Evolutionary conservation across 2,329 filamentous ascomycete genomes (phyloP).

Genomic region (Penicillium sclerotigenum): DNA sequence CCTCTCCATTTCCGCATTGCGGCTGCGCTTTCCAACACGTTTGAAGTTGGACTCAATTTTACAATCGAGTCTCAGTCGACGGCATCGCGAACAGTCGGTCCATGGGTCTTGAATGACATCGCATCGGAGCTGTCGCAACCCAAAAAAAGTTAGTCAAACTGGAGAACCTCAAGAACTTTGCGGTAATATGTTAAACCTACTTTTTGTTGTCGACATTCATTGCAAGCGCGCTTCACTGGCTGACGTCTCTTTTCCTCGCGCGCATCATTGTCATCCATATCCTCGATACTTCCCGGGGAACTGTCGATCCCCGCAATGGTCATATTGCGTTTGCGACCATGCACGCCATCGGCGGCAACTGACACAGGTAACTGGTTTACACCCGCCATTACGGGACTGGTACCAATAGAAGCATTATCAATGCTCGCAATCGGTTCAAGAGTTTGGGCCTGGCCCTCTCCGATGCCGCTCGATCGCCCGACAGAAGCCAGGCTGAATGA

Average conservation of each 20-base stretch:
- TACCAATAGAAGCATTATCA: slow-evolving; percentile 38
- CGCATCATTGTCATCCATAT: slow-evolving; percentile 43
- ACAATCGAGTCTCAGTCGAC: slow-evolving; percentile 61
- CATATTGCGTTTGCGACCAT: slow-evolving; percentile 44
- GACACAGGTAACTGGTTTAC: slow-evolving; percentile 31
- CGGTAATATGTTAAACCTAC: slow-evolving; percentile 35
- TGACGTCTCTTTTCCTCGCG: slow-evolving; percentile 45
- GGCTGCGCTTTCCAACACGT: slow-evolving; percentile 63
- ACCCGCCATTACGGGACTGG: slow-evolving; percentile 39
- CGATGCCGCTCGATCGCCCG: slow-evolving; percentile 34
- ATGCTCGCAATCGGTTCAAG: slow-evolving; percentile 24
- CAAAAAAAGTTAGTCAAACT: slow-evolving; percentile 9
- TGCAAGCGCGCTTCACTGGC: slow-evolving; percentile 62
- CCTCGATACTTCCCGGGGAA: slow-evolving; percentile 47
- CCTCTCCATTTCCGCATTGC: slow-evolving; percentile 63
- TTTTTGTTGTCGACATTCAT: slow-evolving; percentile 69
- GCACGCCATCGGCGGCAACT: slow-evolving; percentile 30
- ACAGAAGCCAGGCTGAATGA: slow-evolving; percentile 39
- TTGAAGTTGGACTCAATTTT: slow-evolving; percentile 69
- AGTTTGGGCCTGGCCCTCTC: slow-evolving; percentile 34
- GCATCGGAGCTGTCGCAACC: slow-evolving; percentile 56
- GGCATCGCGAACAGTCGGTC: slow-evolving; percentile 59
- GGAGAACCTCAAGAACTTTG: not conserved
- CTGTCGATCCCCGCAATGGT: slow-evolving; percentile 46
- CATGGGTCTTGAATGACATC: slow-evolving; percentile 65